Base-by-base conservation (phyloP, 1,139 yeast genomes). In the Blastobotrys arbuscula region DNA sequence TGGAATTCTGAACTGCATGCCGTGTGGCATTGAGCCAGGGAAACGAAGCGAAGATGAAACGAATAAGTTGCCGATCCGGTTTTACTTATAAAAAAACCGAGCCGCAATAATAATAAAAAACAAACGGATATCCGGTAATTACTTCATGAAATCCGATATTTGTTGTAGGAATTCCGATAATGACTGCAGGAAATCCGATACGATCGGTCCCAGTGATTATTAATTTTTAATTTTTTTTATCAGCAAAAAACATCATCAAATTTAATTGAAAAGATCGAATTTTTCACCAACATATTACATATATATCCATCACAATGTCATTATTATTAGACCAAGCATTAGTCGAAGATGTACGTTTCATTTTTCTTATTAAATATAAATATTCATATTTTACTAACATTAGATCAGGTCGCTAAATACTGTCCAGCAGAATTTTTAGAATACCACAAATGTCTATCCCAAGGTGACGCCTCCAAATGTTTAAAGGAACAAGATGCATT, bases 341-440 rank as follows among this genome's bases (percentile, higher is more conserved):
- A 40, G 71, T 78, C 44, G 79, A 77, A 51, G 83, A 78, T 58
- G 76, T 68, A 56, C 49, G 23, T 23, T 5, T 4, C 10, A 3
- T 34, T 6, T 6, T 34, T 28, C 10, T 3, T 12, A 28, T 12
- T 5, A 9, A 28, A 3, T 9, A 9, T 12, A 28, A 28, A 28
- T 28, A n/a, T 40, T 15, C 30, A 16, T 20, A 36, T 12, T 12
- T 28, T 28, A 10, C n/a, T n/a, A n/a, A n/a, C n/a, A n/a, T n/a
- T n/a, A n/a, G 7, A 6, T 7, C 20, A 68, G 72, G 81, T 83
- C 44, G 86, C 88, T 15, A 71, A 77, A 48, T 68, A 72, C 57
- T 83, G 90, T 61, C 88, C 89, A 0, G 78, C 75, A 53, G 76
- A 77, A 59, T 82, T 83, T 56, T 66, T 83, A 47, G 75, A 74